These are phyloP conservation scores for Inga laurina DNA, from an alignment of 306 rosid species.

Conservation along the genomic window DNA sequence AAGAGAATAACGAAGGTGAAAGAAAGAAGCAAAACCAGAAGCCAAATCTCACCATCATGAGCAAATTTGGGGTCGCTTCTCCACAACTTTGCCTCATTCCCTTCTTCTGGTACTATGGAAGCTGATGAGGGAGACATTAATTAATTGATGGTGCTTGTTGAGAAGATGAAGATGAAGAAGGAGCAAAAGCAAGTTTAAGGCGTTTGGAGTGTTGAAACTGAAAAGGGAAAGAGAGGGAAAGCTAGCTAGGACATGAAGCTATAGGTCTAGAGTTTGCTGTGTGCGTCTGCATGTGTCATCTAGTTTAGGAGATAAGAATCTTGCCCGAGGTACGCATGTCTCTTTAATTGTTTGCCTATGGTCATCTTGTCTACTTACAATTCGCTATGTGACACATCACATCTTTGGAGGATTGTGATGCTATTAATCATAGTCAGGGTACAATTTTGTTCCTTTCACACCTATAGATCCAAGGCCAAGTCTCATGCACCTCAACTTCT, in stretches of 20 bases:
- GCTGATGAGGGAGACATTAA: neutral
- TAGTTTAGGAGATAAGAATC: neutral
- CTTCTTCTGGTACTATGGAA: conserved; percentile 35
- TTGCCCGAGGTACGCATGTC: neutral
- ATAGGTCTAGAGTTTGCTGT: conserved; percentile 8
- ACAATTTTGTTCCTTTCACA: neutral
- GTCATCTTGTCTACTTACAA: neutral
- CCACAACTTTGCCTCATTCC: conserved; percentile 13
- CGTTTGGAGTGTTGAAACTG: conserved; percentile 30
- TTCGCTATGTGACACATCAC: neutral
- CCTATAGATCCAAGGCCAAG: neutral
- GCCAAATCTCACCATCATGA: conserved; percentile 48
- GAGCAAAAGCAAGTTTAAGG: neutral
- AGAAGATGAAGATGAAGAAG: neutral
- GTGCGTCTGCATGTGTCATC: neutral
- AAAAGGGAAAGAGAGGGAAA: conserved; percentile 33
- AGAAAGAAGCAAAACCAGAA: conserved; percentile 39
- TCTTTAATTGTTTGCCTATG: neutral
- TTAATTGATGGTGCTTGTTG: neutral
- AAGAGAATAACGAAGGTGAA: conserved; percentile 32
- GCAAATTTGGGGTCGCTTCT: conserved; percentile 39
- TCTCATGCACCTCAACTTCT: neutral
- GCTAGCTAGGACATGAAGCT: neutral
- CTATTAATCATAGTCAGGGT: neutral
- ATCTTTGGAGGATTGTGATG: neutral